Conservation (phyloP, 1,139 yeast genomes). For the Blastobotrys arbuscula region DNA sequence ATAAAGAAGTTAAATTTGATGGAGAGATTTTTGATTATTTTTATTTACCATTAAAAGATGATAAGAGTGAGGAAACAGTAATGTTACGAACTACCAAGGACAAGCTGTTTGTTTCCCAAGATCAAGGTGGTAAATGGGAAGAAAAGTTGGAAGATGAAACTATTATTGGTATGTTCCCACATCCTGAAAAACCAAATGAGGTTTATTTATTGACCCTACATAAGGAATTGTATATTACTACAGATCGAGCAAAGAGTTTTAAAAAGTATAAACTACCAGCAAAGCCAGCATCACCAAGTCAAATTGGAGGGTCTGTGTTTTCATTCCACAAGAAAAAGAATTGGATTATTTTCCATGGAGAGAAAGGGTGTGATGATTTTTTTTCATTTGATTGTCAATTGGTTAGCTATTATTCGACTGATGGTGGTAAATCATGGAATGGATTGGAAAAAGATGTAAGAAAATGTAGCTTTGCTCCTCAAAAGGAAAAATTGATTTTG, state of each 20-base stretch:
- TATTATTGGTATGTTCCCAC: conserved; percentile 51
- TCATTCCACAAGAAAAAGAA: conserved; percentile 52
- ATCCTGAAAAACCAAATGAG: conserved; percentile 56
- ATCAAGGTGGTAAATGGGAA: conserved; percentile 66
- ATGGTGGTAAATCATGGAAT: conserved; percentile 55
- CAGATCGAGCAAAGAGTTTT: conserved; percentile 64
- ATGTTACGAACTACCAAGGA: conserved; percentile 51
- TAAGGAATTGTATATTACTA: conserved; percentile 50
- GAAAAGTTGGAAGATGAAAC: conserved; percentile 41
- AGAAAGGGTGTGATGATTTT: conserved; percentile 46
- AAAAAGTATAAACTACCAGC: conserved; percentile 46
- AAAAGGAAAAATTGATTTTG: conserved; percentile 49
- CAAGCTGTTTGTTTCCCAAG: conserved; percentile 58
- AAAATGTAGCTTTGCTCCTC: conserved; percentile 58
- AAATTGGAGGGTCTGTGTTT: conserved; percentile 37
- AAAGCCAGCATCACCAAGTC: conserved; percentile 43
- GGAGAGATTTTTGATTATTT: conserved; percentile 49
- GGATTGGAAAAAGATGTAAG: conserved; percentile 47
- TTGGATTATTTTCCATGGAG: conserved; percentile 69
- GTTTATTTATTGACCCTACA: conserved; percentile 55
- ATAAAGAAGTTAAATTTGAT: conserved; percentile 33
- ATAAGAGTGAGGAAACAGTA: conserved; percentile 54
- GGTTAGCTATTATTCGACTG: conserved; percentile 48
- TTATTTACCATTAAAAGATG: conserved; percentile 43
- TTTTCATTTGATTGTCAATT: conserved; percentile 45